These are phyloP conservation scores for Trichosanthes cucumerina DNA, from an alignment of 306 rosid species.

Conservation along the genomic window DNA sequence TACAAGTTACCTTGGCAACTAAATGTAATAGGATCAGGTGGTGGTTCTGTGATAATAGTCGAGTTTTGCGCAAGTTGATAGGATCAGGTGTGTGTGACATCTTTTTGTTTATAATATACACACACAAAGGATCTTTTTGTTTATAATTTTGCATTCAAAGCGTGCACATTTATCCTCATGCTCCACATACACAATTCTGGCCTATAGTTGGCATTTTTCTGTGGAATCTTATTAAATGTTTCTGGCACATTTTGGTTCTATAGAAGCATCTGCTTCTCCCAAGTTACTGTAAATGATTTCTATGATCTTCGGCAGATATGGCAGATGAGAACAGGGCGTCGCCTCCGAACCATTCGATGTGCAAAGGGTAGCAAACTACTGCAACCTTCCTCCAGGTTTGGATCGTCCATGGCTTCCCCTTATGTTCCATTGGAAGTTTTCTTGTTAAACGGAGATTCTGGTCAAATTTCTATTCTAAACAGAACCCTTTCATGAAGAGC, in stretches of 20 bases:
- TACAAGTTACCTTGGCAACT: no score
- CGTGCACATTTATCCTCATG: not conserved
- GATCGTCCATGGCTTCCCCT: conserved; percentile 53
- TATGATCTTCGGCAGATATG: conserved; percentile 54
- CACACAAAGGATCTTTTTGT: not conserved
- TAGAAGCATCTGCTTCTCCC: not conserved
- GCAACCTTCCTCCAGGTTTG: conserved; percentile 82
- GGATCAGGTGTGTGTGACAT: no score
- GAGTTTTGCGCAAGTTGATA: no score
- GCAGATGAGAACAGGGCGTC: conserved; percentile 99
- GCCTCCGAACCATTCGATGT: conserved; percentile 75
- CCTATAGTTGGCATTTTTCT: not conserved
- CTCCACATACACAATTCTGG: not conserved
- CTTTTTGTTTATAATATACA: not conserved
- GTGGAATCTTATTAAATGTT: not conserved
- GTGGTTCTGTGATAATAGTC: no score
- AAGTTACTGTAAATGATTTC: not conserved
- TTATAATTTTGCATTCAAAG: not conserved
- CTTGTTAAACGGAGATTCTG: conserved; percentile 89
- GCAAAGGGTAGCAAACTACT: conserved; percentile 80
- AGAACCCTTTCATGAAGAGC: conserved; percentile 33
- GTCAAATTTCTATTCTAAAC: conserved; percentile 70
- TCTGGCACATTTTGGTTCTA: not conserved
- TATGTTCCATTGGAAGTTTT: conserved; percentile 87
- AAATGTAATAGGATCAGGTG: no score